These are phyloP conservation scores for Claviceps africana DNA, from an alignment of 2,329 filamentous ascomycete species.

Conservation along the genomic window DNA sequence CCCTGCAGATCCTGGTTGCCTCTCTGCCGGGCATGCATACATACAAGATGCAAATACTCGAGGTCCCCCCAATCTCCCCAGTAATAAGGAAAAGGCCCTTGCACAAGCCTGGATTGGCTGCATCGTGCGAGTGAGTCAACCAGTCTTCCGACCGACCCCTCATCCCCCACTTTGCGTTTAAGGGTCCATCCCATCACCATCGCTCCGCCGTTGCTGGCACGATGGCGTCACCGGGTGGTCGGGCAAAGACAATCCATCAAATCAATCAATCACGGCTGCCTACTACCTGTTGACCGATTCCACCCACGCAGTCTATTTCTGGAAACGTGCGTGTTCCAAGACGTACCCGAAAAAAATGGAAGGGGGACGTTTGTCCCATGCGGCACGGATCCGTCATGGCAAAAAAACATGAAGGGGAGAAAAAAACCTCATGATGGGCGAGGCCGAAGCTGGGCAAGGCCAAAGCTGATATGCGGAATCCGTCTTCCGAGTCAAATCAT, in stretches of 20 bases:
- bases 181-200: background rate
- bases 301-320: background rate
- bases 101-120: background rate
- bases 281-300: background rate
- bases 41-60: no score
- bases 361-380: background rate
- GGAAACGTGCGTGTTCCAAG: background rate
- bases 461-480: background rate
- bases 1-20: no score
- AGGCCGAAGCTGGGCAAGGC: background rate
- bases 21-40: no score
- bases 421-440: background rate
- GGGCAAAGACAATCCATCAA: background rate
- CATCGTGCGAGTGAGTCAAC: background rate
- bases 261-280: background rate
- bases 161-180: background rate
- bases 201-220: background rate
- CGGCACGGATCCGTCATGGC: background rate
- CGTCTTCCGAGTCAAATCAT: background rate
- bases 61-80: no score
- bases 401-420: no score
- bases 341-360: background rate
- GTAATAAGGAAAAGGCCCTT: background rate
- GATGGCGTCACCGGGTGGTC: background rate
- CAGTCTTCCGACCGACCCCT: background rate